Base-by-base conservation (phyloP, 2,329 filamentous ascomycete genomes). In the Nothomitra cinnamomea region DNA sequence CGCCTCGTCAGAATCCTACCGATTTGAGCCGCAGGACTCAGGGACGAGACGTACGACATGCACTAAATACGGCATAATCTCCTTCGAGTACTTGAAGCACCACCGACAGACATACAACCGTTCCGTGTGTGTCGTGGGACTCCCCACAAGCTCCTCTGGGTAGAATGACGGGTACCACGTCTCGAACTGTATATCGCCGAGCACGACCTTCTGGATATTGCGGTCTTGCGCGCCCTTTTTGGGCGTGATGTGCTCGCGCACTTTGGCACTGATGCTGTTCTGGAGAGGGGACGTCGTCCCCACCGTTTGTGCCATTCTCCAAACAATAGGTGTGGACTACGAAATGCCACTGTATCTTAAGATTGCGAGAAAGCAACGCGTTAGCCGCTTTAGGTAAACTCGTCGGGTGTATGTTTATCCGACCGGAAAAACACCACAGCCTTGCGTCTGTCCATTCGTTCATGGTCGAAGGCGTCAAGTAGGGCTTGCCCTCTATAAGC, bases 91-190 rank as follows among this genome's bases (percentile, higher is more conserved):
- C 64, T 89, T 90, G 73, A 96, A 96, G 71, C 92, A 98, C 73
- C 80, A 84, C 35, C 86, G 83, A 64, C 92, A 98, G 35, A 96
- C 85, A 61, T 89, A 94, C 6, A 96, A 71, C 54, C 81, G 63
- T 24, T 73, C 70, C 13, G 47, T 43, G 7, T 43, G 21, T 70
- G 58, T 83, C 79, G 15, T 66, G 55, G 67, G 60, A 53, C 64
- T 64, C 51, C 66, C 58, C 28, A 73, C 65, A 5, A 74, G 61
- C 58, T 88, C 72, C 78, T 94, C 72, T 3, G 80, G 69, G 66
- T 95, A 95, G 66, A 89, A 92, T 15, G 87, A 94, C 6, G 88
- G 87, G 66, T 92, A 95, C 88, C 89, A 95, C 2, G 89, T 85
- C 61, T 82, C 81, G 70, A 95, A 94, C 61, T 82, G 80, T 32